Evolutionary conservation across 306 rosid species (phyloP).

Genomic region (Prinsepia uniflora): DNA sequence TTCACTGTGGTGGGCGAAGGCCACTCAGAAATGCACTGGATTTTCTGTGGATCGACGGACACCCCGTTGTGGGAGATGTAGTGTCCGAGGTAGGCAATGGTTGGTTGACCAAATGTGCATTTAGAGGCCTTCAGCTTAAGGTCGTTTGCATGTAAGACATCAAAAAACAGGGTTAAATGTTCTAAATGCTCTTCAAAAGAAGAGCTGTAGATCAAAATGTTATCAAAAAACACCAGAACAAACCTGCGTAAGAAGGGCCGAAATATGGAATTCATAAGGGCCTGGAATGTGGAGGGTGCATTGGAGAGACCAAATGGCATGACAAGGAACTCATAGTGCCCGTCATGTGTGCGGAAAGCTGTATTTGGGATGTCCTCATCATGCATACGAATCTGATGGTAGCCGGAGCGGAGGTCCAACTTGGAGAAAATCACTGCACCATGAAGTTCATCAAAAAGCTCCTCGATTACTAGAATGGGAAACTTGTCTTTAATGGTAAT

Average conservation of each 20-base stretch:
- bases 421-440: too few relatives aligned
- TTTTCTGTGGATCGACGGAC: too few relatives aligned
- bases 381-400: too few relatives aligned
- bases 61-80: background rate
- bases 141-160: accelerated
- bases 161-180: background rate
- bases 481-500: too few relatives aligned
- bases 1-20: too few relatives aligned
- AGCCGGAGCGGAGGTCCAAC: too few relatives aligned
- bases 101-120: accelerated
- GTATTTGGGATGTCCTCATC: background rate
- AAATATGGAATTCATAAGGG: background rate
- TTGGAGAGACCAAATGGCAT: background rate
- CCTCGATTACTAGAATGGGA: too few relatives aligned
- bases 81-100: background rate
- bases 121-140: accelerated
- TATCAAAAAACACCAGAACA: background rate
- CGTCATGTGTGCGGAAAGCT: background rate
- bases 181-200: accelerated
- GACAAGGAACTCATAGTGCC: background rate
- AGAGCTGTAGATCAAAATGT: background rate
- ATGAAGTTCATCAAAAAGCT: too few relatives aligned
- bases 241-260: background rate
- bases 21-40: too few relatives aligned
- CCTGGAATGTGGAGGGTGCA: background rate